Base-by-base conservation (phyloP, 2,329 filamentous ascomycete genomes). In the Cladophialophora psammophila region DNA sequence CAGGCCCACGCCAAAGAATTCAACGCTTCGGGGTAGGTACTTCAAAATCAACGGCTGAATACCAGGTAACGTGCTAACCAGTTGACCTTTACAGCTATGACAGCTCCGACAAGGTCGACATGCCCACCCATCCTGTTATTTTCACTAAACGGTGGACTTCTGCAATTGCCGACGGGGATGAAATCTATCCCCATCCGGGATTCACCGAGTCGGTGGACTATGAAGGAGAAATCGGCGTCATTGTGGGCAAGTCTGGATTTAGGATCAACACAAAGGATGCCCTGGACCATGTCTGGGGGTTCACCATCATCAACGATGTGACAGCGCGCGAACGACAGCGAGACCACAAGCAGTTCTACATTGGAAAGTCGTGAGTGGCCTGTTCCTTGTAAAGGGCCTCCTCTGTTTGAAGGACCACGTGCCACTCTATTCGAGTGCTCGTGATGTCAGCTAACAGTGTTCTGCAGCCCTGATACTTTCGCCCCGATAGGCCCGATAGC, bases 271-370 rank as follows among this genome's bases (percentile, higher is more conserved):
- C 84, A 55, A 67, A 75, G 1, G 75, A 85, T 65, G 85, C 85
- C 0, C 78, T 80, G 78, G 76, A 82, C 12, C 73, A 87, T 71
- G 83, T 87, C 1, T 86, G 84, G 84, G 86, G 85, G 0, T 87
- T 83, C 67, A 86, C 84, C 0, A 86, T 86, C 42, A 79, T 84
- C 52, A 87, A 88, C 70, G 86, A 87, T 58, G 77, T 87, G n/a
- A 86, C 85, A 0, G 84, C 84, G 0, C 76, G 86, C 10, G 83
- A 83, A 52, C 71, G 80, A 69, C 86, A 88, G 73, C 75, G 84
- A 32, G 85, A 88, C 57, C 86, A 88, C 65, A 87, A 87, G 73
- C 86, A 88, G 68, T 88, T 87, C 73, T 87, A 83, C 63, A 82
- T 88, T 57, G 85, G 86, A 79, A 87, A 87, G 72, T 85, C 82